Evolutionary conservation across 2,329 filamentous ascomycete species (phyloP).

Genomic region (Aspergillus nomiae): DNA sequence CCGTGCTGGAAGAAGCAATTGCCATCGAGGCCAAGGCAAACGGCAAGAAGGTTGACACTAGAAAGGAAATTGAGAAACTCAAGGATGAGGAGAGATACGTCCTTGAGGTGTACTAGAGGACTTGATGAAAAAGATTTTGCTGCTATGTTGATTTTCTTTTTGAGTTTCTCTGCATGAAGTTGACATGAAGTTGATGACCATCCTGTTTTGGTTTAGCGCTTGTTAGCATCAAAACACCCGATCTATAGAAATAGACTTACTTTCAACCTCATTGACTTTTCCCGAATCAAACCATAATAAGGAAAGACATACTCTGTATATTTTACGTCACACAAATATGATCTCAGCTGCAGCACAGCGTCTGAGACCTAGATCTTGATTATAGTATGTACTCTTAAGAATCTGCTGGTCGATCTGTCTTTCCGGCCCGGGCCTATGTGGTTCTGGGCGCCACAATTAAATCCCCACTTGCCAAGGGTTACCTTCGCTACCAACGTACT

Average conservation of each 20-base stretch:
- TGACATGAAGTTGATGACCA: slow-evolving; percentile 9
- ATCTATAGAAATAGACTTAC: slow-evolving; percentile 9
- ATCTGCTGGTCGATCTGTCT: no score
- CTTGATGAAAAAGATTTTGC: neutral
- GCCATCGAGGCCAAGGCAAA: slow-evolving; percentile 68
- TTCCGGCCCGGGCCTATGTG: no score
- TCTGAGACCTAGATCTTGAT: neutral
- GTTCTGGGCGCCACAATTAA: no score
- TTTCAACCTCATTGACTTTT: neutral
- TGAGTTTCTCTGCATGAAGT: slow-evolving; percentile 4
- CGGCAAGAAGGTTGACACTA: slow-evolving; percentile 76
- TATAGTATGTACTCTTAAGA: no score
- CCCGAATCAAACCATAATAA: neutral
- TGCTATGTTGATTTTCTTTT: neutral
- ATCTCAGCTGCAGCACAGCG: neutral
- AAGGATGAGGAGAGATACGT: slow-evolving; percentile 96
- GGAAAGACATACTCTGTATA: neutral
- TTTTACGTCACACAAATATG: neutral
- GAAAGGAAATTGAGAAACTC: slow-evolving; percentile 92
- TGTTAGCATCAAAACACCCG: slow-evolving; percentile 9
- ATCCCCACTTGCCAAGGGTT: no score
- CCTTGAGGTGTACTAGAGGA: slow-evolving; percentile 83
- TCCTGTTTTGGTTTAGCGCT: slow-evolving; percentile 25
- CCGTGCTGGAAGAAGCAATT: slow-evolving; percentile 91
- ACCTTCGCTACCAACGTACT: no score